Evolutionary conservation across 2,329 filamentous ascomycete genomes (phyloP).

Genomic region (Calonectria honghensis): DNA sequence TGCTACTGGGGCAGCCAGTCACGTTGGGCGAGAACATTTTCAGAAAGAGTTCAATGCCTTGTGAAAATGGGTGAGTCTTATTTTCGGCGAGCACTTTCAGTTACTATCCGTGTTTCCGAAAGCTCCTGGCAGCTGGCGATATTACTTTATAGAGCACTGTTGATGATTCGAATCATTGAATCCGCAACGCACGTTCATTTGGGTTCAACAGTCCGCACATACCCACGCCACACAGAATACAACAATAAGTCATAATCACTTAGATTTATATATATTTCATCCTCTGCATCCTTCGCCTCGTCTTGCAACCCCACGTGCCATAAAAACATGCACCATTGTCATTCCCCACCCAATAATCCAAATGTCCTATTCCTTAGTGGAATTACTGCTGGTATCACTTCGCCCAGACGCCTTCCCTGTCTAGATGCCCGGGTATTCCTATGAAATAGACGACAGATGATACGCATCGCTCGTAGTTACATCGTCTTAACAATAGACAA

Average conservation of each 20-base stretch:
- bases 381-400: constrained; percentile 17
- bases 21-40: not conserved
- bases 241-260: not conserved
- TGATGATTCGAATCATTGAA: not conserved
- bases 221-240: not conserved
- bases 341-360: constrained; percentile 34
- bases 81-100: not conserved
- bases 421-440: constrained; percentile 50
- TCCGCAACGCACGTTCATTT: not conserved
- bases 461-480: constrained; percentile 47
- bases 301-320: not conserved
- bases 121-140: not conserved
- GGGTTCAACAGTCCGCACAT: not conserved
- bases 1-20: not conserved
- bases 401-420: constrained; percentile 51
- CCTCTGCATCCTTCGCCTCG: not conserved
- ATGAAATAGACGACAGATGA: constrained; percentile 40
- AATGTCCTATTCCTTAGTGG: constrained; percentile 23
- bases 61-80: not conserved
- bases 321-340: constrained; percentile 28
- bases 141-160: not conserved
- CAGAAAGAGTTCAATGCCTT: not conserved
- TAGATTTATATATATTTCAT: constrained; percentile 16
- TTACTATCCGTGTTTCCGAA: not conserved
- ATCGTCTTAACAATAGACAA: constrained; percentile 29